Base-by-base conservation (phyloP, 2,329 filamentous ascomycete genomes). In the Rutstroemia sp. region DNA sequence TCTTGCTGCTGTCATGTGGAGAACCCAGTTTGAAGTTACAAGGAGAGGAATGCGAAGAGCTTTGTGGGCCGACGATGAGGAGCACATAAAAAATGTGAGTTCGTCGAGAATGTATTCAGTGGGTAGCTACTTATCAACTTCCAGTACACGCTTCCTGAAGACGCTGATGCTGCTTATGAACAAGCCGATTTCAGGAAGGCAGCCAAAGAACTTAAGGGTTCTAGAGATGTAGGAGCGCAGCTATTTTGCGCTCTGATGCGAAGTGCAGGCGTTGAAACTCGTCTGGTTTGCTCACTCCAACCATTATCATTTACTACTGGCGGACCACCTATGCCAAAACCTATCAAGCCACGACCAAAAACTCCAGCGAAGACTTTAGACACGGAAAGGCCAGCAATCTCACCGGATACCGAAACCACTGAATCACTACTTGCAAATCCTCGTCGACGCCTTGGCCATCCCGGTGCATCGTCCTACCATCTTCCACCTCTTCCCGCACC, bases 251-350 rank as follows among this genome's bases (percentile, higher is more conserved):
- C 92, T 2, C 72, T 97, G 34, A 77, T 99, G 4, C 84, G 94
- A 17, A 82, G 84, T n/a, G 83, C 80, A n/a, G 91, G 89, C 2
- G 83, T 97, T 6, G 83, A 90, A 60, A 79, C 89, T 5, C 81
- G 94, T 12, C 77, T 99, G 4, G 88, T 97, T 0, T 96, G 91
- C 70, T 99, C 94, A 4, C 74, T 99, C 3, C 94, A 99, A 63
- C 83, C 86, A 1, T 76, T 99, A 0, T 64, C 67, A 4, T 70
- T 69, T 78, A 64, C 54, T 44, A 73, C 56, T 61, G 72, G 57
- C 72, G 74, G 27, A 71, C 77, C 10, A 67, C 66, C 51, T 74
- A 77, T 66, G 65, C 70, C 14, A 62, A 68, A 34, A 54, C 60
- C 47, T 19, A 27, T 52, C 21, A 48, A 45, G 27, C 48, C 60